These are phyloP conservation scores for Sugiyamaella lignohabitans DNA, from an alignment of 805 yeast genomes.

Conservation along the genomic window DNA sequence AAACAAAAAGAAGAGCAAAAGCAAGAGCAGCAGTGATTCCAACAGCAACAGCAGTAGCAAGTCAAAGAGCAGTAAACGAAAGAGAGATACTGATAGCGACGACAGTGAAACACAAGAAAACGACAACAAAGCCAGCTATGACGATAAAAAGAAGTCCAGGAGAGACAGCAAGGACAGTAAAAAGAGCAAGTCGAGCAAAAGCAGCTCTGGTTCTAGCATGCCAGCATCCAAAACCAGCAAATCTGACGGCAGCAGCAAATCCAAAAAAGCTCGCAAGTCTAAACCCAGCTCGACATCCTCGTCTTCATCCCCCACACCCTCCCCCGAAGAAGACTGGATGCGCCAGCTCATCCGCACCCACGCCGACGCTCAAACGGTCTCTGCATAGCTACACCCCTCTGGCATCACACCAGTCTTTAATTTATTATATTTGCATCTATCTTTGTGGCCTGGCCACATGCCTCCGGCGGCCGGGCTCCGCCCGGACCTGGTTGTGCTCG, in stretches of 20 bases:
- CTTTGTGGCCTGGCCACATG: too few relatives aligned
- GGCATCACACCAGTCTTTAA: too few relatives aligned
- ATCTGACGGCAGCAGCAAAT: background rate
- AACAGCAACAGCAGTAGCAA: constrained; percentile 16
- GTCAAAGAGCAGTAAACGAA: constrained; percentile 10
- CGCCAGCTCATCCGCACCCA: background rate
- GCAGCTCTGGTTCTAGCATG: background rate
- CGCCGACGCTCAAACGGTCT: too few relatives aligned
- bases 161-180: constrained; percentile 14
- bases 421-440: too few relatives aligned
- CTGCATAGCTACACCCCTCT: too few relatives aligned
- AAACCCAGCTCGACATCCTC: too few relatives aligned
- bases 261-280: background rate
- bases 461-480: too few relatives aligned
- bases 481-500: too few relatives aligned
- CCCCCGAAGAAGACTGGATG: background rate
- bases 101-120: constrained; percentile 25
- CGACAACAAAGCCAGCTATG: constrained; percentile 23
- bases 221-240: background rate
- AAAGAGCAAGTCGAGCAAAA: background rate
- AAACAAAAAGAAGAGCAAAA: constrained; percentile 27
- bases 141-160: constrained; percentile 10
- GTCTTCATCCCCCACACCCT: background rate
- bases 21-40: constrained; percentile 24
- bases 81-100: constrained; percentile 21